These are phyloP conservation scores for Colletotrichum orbiculare DNA, from an alignment of 2,329 filamentous ascomycete species.

Conservation along the genomic window DNA sequence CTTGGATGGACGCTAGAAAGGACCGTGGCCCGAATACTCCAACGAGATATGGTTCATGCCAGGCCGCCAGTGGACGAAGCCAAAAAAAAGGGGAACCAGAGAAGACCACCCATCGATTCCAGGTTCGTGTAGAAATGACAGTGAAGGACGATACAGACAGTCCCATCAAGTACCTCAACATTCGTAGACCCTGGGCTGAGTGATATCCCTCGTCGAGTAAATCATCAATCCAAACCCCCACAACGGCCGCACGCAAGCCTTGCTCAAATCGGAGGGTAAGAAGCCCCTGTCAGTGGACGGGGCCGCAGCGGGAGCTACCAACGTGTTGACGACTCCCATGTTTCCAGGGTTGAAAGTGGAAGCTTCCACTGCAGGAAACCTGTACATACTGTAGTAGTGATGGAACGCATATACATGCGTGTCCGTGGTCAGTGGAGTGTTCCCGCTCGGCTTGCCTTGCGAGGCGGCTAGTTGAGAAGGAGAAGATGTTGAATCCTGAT, in stretches of 20 bases:
- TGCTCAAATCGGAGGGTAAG: slow-evolving; percentile 28
- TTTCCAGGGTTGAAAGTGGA: slow-evolving; percentile 28
- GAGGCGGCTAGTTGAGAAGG: background rate
- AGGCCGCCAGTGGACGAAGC: too few species aligned
- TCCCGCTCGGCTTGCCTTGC: background rate
- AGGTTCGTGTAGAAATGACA: too few species aligned
- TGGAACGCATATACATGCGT: slow-evolving; percentile 10
- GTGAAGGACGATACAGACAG: too few species aligned
- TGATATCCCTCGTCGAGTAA: slow-evolving; percentile 51
- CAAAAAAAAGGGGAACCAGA: too few species aligned
- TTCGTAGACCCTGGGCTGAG: slow-evolving; percentile 40
- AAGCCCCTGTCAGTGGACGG: slow-evolving; percentile 10
- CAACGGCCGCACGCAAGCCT: slow-evolving; percentile 49
- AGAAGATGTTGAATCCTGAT: too few species aligned
- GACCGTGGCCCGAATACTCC: too few species aligned
- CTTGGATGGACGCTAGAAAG: too few species aligned
- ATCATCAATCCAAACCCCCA: slow-evolving; percentile 47
- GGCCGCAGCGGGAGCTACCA: slow-evolving; percentile 16
- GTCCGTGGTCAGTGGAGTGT: slow-evolving; percentile 15
- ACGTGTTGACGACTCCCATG: slow-evolving; percentile 3
- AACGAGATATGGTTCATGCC: too few species aligned
- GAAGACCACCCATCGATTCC: too few species aligned
- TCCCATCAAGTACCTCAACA: background rate
- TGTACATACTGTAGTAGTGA: slow-evolving; percentile 12
- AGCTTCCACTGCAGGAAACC: slow-evolving; percentile 16